Percentiles rank a stretch among this genome's conserved stretches.
These are phyloP conservation scores for Euphrasia arctica DNA, from an alignment of 305 asterid genomes.

Conservation along the genomic window DNA sequence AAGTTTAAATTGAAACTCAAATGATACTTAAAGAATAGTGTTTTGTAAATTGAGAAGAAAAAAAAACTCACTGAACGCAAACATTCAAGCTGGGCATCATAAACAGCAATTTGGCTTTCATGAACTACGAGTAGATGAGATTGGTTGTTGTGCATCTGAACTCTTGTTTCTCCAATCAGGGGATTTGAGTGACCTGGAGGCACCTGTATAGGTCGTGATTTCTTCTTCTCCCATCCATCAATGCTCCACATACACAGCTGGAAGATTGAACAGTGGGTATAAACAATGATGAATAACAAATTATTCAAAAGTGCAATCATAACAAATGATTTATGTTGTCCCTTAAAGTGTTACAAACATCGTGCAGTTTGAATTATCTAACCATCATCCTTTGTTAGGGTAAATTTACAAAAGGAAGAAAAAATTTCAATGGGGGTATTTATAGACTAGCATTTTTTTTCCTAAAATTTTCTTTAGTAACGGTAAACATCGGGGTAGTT, in stretches of 20 bases:
- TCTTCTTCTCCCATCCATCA: conserved; percentile 99
- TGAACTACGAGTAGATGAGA: conserved; percentile 86
- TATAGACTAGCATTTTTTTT: too few species aligned
- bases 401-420: too few species aligned
- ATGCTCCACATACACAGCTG: conserved; percentile 90
- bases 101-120: conserved; percentile 86
- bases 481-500: too few species aligned
- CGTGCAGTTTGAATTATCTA: too few species aligned
- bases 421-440: too few species aligned
- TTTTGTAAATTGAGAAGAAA: background rate
- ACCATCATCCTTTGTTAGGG: too few species aligned
- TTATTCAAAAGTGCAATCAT: conserved; percentile 2
- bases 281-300: background rate
- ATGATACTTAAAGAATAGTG: too few species aligned
- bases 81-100: conserved; percentile 91
- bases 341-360: too few species aligned
- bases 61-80: conserved; percentile 64
- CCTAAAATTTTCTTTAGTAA: too few species aligned
- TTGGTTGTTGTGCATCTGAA: conserved; percentile 93
- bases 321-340: background rate
- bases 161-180: conserved; percentile 81
- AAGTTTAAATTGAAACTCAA: background rate
- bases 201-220: conserved; percentile 70
- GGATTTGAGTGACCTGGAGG: conserved; percentile 73
- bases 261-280: conserved; percentile 17